Evolutionary conservation across 495 filamentous ascomycete species (phyloP), one percentile per base, ranked within the genome.

Genomic region (Pseudoneurospora amorphoporcata): DNA sequence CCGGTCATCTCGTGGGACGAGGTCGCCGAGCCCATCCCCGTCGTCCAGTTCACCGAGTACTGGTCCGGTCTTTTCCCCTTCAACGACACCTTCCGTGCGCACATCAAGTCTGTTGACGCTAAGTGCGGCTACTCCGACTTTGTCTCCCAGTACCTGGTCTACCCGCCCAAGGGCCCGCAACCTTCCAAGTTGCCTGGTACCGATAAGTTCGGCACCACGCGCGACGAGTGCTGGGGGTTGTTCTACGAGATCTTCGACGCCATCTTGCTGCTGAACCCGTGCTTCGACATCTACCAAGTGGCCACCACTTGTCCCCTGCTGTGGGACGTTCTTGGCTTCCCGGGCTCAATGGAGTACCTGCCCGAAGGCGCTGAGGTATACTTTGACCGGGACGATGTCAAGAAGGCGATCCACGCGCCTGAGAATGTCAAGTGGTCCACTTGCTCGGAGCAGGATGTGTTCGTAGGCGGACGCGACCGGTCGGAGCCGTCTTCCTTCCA

Each of bases 281-380:
- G 92, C 83, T 95, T 92, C 83, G 88, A 92, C 83, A 82, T 91
- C 65, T 95, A 94, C 81, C 88, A 92, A 71, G 85, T 95, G 23
- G 86, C 88, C 29, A 90, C 88, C 71, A 92, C 88, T 45, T 95
- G 92, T 79, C 92, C 92, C 0, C 80, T 90, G 47, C 84, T 91
- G 3, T 93, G 87, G 88, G 88, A 91, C 73, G 87, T 90, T 0
- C 88, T 94, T 68, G 93, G 79, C 39, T 80, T 79, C 61, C 88
- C 91, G 0, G 90, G 90, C 23, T 80, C 82, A 0, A 79, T 83
- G 69, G 58, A 74, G 14, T 88, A 86, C 74, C 72, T 86, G 10
- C 88, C 86, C 1, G 79, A 77, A 8, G 89, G 90, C 17, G 84
- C 88, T 0, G 74, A 81, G 32, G 82, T 91, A 70, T 95, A 95